Evolutionary conservation across 2,329 filamentous ascomycete species (phyloP), one percentile per base, ranked within the genome.

Genomic region (Alternaria triticina): DNA sequence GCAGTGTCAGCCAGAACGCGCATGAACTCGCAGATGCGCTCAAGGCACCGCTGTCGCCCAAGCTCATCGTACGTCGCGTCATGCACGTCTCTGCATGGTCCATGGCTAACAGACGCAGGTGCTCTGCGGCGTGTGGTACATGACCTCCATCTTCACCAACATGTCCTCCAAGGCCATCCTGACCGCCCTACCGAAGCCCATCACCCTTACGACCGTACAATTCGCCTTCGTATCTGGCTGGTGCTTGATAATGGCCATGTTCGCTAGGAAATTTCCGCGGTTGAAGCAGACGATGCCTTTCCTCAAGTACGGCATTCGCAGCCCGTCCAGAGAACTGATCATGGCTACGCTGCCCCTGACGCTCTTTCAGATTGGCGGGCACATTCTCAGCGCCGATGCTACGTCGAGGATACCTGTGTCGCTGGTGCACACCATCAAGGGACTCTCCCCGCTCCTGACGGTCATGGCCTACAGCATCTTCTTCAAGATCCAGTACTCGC

Each of bases 121-220:
- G 54, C 89, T 97, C 52, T 98, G 95, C 81, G 83, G 94, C 61
- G 82, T 95, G 76, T 98, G 96, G 96, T 99, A 98, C 84, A 87
- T 92, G 79, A 97, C 94, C 23, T 98, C 95, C 46, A 96, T 96
- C 66, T 84, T 98, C 71, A 97, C 96, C 66, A 99, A 98, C 79
- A 97, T 96, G 3, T 98, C 96, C 23, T 97, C 96, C 56, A 99
- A 99, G 83, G 92, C 95, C 17, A 99, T 99, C 75, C 86, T 98
- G 65, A 97, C 93, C 70, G 92, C 93, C 46, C 93, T 97, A 70
- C 89, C 92, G 62, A 96, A 93, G 81, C 95, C 95, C 2, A 91
- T 96, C 30, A 97, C 95, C 20, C 87, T 98, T 73, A 98, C 95
- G 2, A 86, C 97, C 61, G 86, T 97, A 55, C 96, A 99, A 84